These are phyloP conservation scores for Zygoascus tannicola DNA, from an alignment of 805 yeast genomes.

Conservation along the genomic window DNA sequence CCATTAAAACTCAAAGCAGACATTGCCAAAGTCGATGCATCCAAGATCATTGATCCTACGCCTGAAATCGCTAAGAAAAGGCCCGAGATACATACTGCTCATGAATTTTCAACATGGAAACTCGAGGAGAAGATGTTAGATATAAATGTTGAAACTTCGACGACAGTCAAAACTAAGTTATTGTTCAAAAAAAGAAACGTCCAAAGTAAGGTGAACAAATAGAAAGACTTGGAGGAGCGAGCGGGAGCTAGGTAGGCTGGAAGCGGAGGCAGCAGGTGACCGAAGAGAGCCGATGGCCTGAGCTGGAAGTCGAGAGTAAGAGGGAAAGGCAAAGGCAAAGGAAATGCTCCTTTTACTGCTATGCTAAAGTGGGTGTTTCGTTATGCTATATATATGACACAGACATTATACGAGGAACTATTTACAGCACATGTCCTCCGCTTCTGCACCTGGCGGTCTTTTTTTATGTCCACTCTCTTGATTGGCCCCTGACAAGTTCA, in stretches of 20 bases:
- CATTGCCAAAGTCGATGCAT: conserved; percentile 4
- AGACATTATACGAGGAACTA: too few relatives aligned
- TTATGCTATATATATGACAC: too few relatives aligned
- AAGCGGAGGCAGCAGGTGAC: too few relatives aligned
- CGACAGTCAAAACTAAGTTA: too few relatives aligned
- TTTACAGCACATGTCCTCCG: conserved; percentile 2
- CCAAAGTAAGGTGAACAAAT: too few relatives aligned
- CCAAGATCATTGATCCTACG: conserved; percentile 8
- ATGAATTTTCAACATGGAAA: conserved; percentile 7
- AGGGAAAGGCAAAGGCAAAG: too few relatives aligned
- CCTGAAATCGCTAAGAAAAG: background rate
- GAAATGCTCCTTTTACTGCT: too few relatives aligned
- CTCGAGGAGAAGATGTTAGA: conserved; percentile 7
- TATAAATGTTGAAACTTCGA: background rate
- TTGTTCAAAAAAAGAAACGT: too few relatives aligned
- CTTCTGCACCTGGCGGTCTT: background rate
- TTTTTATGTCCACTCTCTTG: conserved; percentile 61
- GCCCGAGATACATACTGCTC: background rate
- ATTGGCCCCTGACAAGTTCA: conserved; percentile 90
- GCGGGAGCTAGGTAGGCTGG: background rate
- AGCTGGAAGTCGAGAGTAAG: too few relatives aligned
- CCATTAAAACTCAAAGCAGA: conserved; percentile 3
- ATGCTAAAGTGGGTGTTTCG: too few relatives aligned
- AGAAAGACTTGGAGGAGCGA: too few relatives aligned
- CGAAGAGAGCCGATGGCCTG: too few relatives aligned